Base-by-base conservation (phyloP, 352 stramenopile species). In the Phytophthora kernoviae region DNA sequence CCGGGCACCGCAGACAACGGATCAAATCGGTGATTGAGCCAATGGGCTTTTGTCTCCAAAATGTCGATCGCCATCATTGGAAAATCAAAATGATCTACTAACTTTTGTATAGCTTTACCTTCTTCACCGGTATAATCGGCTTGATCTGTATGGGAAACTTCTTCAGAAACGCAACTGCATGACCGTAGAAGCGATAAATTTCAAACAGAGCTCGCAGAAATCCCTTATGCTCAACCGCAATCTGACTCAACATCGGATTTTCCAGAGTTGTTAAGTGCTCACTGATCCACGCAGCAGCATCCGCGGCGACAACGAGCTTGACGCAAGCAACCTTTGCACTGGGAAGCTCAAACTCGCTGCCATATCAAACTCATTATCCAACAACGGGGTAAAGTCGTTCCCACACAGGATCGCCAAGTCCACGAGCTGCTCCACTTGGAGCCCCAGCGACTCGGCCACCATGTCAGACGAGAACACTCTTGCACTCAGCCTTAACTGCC, bases 391-490 rank as follows among this genome's bases (percentile, higher is more conserved):
- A 36, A 93, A 84, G 56, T 98, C 92, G 62, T 97, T 98, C 0
- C 87, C 91, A 40, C 91, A 93, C 2, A 96, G 34, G 15, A 97
- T 42, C 18, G 83, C 87, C 30, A 96, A 62, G 39, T 97, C 90
- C 33, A 97, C 85, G 26, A 98, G 71, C 51, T 90, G 75, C 2
- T 87, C 49, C 30, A 86, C 70, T 10, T 63, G 40, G 1, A 97
- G 60, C n/a, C 74, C 72, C 5, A 96, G 73, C 14, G 74, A 65
- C 5, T 73, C 48, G 0, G 88, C 87, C 8, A 97, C 58, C 11
- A 90, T 48, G 5, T 81, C 69, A 0, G 88, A 70, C 33, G 70
- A 81, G 53, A 92, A 97, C 15, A 97, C 81, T n/a, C 68, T 70
- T 18, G 87, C 88, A 10, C 57, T 68, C 14, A 96, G 45, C n/a